phyloP scores from a whole-genome alignment of 2,329 filamentous ascomycete species.

The Aquanectria penicillioides region DNA sequence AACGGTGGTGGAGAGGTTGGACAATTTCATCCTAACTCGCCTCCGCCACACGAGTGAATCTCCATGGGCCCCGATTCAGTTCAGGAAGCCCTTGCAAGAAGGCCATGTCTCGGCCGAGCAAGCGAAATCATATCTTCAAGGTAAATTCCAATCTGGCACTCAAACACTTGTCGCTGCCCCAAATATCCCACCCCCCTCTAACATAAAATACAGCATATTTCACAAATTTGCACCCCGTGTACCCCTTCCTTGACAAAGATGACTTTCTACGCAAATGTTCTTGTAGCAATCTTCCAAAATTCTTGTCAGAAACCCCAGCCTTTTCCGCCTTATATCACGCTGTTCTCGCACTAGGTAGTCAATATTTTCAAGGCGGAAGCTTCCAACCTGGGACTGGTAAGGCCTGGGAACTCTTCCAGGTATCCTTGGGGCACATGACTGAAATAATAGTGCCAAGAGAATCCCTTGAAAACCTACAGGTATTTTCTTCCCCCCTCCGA shows the following conservation, averaged over 20 bases:
- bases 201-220: conserved; percentile 45
- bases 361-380: conserved; percentile 40
- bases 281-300: neutral
- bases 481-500: neutral
- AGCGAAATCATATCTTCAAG: neutral
- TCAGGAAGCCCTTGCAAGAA: neutral
- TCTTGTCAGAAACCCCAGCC: conserved; percentile 3
- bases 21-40: conserved; percentile 11
- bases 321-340: conserved; percentile 49
- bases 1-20: conserved; percentile 26
- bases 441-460: conserved; percentile 25
- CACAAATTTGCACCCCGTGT: conserved; percentile 47
- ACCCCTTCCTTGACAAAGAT: conserved; percentile 47
- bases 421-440: conserved; percentile 27
- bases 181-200: neutral
- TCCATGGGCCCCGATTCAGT: neutral
- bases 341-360: conserved; percentile 46
- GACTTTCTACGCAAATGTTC: neutral
- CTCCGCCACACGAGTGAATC: neutral
- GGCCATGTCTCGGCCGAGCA: neutral
- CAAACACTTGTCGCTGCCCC: no score
- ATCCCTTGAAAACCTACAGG: neutral
- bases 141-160: neutral
- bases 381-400: conserved; percentile 27
- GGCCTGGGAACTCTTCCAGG: conserved; percentile 34